Evolutionary conservation across 2,329 filamentous ascomycete species (phyloP), one percentile per base, ranked within the genome.

Genomic region (Aspergillus clavatus): DNA sequence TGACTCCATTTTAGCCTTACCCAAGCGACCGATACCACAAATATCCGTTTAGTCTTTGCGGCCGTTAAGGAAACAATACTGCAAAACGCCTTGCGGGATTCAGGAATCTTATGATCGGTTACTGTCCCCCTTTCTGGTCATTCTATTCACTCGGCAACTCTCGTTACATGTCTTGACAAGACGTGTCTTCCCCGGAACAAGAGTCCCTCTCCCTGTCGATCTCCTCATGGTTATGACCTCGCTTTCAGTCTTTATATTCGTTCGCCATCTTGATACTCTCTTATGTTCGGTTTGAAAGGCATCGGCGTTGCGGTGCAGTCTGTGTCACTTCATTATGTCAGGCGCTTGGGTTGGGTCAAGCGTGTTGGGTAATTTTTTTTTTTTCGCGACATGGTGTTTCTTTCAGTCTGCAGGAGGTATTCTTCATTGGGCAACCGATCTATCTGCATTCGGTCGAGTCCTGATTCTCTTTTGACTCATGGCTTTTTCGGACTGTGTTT

Each of bases 41-140:
- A 98, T 64, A 96, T 98, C 61, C 87, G 93, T 54, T 80, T 98
- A 28, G 93, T 98, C 38, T 98, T 98, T 70, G 93, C 91, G 26
- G 93, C 93, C 7, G 93, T 98, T 49, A 98, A 98, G 69, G 93
- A 98, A 72, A 98, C 93, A 26, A 98, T 98, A 62, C 74, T 98
- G 57, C 95, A 97, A 70, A 98, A 98, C 67, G 93, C 93, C 38
- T 80, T 98, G 57, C 96, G 95, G 73, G 93, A 98, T 69, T 97
- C 93, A 18, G 93, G 93, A 57, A 97, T 98, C 68, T 81, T 98
- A 59, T 89, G 52, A 51, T 40, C n/a, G n/a, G n/a, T n/a, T 31
- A 19, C 37, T 12, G 22, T 28, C 14, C 14, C 21, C 16, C 16
- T 18, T 35, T 16, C 19, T 5, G 31, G 18, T 10, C 31, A 18